These are phyloP conservation scores for Inonotus hispidus DNA, from an alignment of 1,284 basidiomycete genomes.

Conservation along the genomic window DNA sequence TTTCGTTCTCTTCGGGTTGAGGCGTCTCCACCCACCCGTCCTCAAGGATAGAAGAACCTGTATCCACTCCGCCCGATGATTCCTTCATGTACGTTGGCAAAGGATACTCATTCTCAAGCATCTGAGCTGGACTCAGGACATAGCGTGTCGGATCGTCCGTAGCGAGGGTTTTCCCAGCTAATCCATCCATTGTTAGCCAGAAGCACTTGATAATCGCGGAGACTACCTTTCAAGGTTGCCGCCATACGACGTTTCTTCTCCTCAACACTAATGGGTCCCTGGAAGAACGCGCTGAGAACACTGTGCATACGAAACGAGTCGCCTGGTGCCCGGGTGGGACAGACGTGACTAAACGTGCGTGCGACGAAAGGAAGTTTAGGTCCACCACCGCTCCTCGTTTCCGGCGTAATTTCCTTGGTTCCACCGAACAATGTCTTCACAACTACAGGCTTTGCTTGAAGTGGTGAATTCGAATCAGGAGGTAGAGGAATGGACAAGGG, in stretches of 20 bases:
- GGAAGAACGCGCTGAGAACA: constrained; percentile 78
- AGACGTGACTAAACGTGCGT: constrained; percentile 84
- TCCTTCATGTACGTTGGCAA: constrained; percentile 76
- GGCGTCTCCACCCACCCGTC: constrained; percentile 73
- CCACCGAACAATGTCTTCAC: constrained; percentile 16
- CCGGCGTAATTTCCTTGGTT: constrained; percentile 9
- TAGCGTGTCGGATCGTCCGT: constrained; percentile 33
- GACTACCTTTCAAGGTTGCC: constrained; percentile 47
- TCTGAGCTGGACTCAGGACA: constrained; percentile 72
- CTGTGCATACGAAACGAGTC: constrained; percentile 81
- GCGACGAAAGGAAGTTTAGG: constrained; percentile 64
- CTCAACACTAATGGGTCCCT: constrained; percentile 68
- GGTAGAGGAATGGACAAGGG: constrained; percentile 60
- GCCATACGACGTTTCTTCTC: constrained; percentile 66
- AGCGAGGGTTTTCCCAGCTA: background rate
- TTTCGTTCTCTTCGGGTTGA: constrained; percentile 30
- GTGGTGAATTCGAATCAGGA: background rate
- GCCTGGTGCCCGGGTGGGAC: constrained; percentile 85
- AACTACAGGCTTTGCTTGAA: background rate
- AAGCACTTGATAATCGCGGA: background rate
- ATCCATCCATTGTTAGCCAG: background rate
- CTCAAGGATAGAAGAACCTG: constrained; percentile 25
- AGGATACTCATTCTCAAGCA: constrained; percentile 88
- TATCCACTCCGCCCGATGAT: constrained; percentile 45
- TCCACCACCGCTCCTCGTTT: background rate